Percentiles rank a stretch among this genome's conserved stretches.
Evolutionary conservation across 1,284 basidiomycete species (phyloP).

Genomic region (Rhodotorula sp.): DNA sequence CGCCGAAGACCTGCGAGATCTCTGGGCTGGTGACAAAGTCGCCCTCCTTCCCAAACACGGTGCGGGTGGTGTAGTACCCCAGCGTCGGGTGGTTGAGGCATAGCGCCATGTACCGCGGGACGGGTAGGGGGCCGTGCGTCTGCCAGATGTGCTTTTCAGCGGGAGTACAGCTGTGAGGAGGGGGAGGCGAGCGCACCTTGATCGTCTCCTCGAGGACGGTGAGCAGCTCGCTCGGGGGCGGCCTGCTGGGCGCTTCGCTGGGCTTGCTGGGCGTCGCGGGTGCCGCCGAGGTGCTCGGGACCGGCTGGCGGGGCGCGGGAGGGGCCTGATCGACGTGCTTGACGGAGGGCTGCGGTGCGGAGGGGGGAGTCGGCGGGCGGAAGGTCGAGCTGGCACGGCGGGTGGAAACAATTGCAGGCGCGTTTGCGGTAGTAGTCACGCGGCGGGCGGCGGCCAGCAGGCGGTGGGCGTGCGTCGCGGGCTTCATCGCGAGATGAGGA

Average conservation of each 20-base stretch:
- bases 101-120: slow-evolving; percentile 83
- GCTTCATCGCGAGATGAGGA: background rate
- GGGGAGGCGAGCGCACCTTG: slow-evolving; percentile 20
- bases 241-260: background rate
- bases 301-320: background rate
- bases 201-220: slow-evolving; percentile 39
- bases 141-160: slow-evolving; percentile 48
- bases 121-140: slow-evolving; percentile 82
- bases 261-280: background rate
- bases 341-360: background rate
- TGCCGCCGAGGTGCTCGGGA: background rate
- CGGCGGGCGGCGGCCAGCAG: background rate
- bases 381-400: slow-evolving; percentile 1
- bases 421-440: background rate
- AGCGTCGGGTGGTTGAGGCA: slow-evolving; percentile 81
- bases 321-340: background rate
- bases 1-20: slow-evolving; percentile 94
- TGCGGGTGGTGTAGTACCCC: slow-evolving; percentile 78
- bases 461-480: background rate
- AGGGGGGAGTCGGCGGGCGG: background rate
- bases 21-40: slow-evolving; percentile 98
- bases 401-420: background rate
- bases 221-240: slow-evolving; percentile 27
- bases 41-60: slow-evolving; percentile 81
- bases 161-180: background rate